Percentiles rank a stretch among this genome's conserved stretches.
Conservation (phyloP, 148 eudicot genomes). For the Agrostemma githago region DNA sequence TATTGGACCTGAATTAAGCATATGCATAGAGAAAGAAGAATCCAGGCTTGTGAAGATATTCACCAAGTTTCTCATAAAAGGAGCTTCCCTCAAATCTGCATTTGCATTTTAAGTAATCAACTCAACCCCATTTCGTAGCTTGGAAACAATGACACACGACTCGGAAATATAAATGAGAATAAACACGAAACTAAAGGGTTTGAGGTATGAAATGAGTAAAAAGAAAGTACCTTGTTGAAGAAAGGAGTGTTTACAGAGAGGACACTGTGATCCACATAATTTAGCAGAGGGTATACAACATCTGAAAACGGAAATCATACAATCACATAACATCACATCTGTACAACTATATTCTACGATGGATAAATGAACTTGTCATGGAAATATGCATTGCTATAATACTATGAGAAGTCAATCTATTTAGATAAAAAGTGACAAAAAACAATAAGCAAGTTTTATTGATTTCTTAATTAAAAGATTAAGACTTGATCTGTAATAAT, state of each 20-base stretch:
- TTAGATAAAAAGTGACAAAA: too few relatives aligned
- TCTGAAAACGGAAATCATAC: constrained; percentile 32
- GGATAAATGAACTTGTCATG: background rate
- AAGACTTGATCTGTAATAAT: too few relatives aligned
- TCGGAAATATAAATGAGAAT: background rate
- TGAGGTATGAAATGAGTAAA: background rate
- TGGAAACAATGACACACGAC: background rate
- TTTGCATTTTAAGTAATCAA: background rate
- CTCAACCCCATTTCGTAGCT: background rate
- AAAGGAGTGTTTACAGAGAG: constrained; percentile 48
- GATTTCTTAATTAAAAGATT: too few relatives aligned
- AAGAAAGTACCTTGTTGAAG: constrained; percentile 39
- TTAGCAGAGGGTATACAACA: constrained; percentile 43
- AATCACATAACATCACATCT: background rate
- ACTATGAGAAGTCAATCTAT: too few relatives aligned
- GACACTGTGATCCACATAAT: constrained; percentile 46
- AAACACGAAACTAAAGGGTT: background rate
- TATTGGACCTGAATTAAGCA: constrained; percentile 44
- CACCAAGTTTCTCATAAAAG: constrained; percentile 59
- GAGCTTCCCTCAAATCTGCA: constrained; percentile 74
- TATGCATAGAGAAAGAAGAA: constrained; percentile 42
- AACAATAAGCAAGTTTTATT: too few relatives aligned
- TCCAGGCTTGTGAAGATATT: constrained; percentile 60
- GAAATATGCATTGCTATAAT: too few relatives aligned
- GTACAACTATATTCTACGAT: background rate